Evolutionary conservation across 305 asterid species (phyloP), one percentile per base, ranked within the genome.

Genomic region (Solanum hybrid): DNA sequence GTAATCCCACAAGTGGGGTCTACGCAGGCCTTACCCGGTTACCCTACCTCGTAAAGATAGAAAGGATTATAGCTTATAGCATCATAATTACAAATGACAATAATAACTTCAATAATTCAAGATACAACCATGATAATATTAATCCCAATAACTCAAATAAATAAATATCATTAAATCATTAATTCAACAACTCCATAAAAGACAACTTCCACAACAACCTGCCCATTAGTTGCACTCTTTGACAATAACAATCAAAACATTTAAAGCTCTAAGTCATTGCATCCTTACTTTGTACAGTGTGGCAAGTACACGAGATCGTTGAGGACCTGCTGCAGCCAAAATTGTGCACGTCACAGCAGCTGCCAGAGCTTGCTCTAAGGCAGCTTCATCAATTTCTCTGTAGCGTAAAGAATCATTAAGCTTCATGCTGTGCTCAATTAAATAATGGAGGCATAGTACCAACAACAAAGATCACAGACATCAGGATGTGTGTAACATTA

Each of bases 311-410:
- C 96, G 98, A 90, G 98, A 97, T 71, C 98, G 97, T 81, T 97
- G 98, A 90, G 99, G 98, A 87, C 98, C 99, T 32, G 98, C 98
- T 72, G 98, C 99, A 82, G 98, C 99, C 96, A 97, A 93, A 91
- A 96, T 97, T 86, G 98, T 97, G 97, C 99, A 97, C 69, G 99
- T 97, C 73, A 97, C 97, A 42, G 98, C 98, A 69, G 98, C 98
- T 91, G 98, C 94, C 69, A 97, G 90, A 88, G 99, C 98, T 92
- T 96, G 98, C 93, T 97, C 97, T 91, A 96, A 91, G 24, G 98
- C 98, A 90, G 92, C 98, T 94, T 96, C 98, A 85, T 97, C 95
- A 32, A 97, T 95, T 91, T 97, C 99, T 92, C 98, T 96, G 95
- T 76, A 35, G 86, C 72, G 38, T 22, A 90, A 42, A 80, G 1